Conservation (phyloP, 2,329 filamentous ascomycete genomes). For the Penicillium aurantiogriseum region DNA sequence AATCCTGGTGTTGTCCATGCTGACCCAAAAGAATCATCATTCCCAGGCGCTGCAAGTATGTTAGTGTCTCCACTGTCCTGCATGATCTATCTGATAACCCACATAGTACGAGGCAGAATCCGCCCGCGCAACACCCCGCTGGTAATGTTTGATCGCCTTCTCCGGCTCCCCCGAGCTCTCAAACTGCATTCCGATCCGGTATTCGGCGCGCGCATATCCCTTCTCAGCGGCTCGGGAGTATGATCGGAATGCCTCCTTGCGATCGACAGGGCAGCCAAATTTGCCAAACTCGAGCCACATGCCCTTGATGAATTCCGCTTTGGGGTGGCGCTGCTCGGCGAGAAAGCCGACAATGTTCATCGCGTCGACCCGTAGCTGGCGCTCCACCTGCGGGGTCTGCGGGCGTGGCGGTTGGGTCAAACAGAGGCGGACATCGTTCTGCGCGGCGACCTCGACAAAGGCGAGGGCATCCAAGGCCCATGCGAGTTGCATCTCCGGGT, state of each 20-base stretch:
- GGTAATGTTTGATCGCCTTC: conserved; percentile 89
- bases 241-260: conserved; percentile 86
- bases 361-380: conserved; percentile 82
- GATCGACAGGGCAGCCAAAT: conserved; percentile 85
- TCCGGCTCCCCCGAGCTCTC: conserved; percentile 90
- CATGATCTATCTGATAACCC: conserved; percentile 25
- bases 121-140: conserved; percentile 70
- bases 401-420: conserved; percentile 61
- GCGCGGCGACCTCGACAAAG: conserved; percentile 80
- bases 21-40: conserved; percentile 98
- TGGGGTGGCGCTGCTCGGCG: conserved; percentile 86
- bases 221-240: conserved; percentile 84
- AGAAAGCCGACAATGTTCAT: conserved; percentile 90
- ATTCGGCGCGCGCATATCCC: conserved; percentile 85
- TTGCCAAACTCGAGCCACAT: conserved; percentile 99
- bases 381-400: conserved; percentile 80
- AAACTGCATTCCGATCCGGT: conserved; percentile 97
- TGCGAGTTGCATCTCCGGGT: conserved; percentile 92
- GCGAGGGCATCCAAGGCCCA: conserved; percentile 92
- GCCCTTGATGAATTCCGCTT: conserved; percentile 87
- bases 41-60: conserved; percentile 67
- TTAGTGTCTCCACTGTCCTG: conserved; percentile 15
- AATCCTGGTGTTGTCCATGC: conserved; percentile 85
- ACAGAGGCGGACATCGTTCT: conserved; percentile 69
- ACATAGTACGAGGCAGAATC: conserved; percentile 83